phyloP scores from a whole-genome alignment of 768 basidiomycete genomes.

The Pleurotus sapidus region DNA sequence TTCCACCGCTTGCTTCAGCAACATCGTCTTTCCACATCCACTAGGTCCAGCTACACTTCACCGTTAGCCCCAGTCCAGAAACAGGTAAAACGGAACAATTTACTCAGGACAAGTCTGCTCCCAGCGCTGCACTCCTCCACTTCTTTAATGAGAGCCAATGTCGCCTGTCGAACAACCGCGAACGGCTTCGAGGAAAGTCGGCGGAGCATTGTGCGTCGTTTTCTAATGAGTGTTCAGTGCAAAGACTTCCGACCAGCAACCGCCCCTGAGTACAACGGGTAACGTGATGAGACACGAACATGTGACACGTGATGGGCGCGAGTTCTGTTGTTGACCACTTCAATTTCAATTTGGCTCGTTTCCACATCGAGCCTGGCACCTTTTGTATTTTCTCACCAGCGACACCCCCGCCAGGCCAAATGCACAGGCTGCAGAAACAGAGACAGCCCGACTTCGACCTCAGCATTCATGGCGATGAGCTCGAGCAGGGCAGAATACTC shows the following conservation, averaged over 20 bases:
- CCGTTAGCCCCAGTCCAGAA: constrained; percentile 1
- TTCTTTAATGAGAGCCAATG: constrained; percentile 49
- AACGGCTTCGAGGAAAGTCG: constrained; percentile 68
- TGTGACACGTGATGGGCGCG: no score
- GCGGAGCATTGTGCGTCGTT: neutral
- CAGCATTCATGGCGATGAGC: constrained; percentile 68
- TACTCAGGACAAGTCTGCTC: constrained; percentile 55
- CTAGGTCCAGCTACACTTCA: constrained; percentile 56
- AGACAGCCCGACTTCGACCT: constrained; percentile 27
- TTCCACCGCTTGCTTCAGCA: constrained; percentile 74
- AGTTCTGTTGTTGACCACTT: neutral
- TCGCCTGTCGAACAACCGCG: constrained; percentile 69
- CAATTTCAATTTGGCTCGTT: neutral
- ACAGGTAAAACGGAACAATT: constrained; percentile 21
- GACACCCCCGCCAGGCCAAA: constrained; percentile 1
- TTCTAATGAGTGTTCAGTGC: no score
- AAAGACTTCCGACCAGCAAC: no score
- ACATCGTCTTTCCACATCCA: constrained; percentile 80
- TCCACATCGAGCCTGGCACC: neutral
- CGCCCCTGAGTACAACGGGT: no score
- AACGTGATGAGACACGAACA: no score
- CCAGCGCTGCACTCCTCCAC: constrained; percentile 30
- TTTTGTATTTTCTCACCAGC: neutral
- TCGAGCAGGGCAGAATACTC: constrained; percentile 72
- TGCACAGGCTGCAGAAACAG: constrained; percentile 1